phyloP scores from a whole-genome alignment of 257 asterid species.

The Ilex asprella region DNA sequence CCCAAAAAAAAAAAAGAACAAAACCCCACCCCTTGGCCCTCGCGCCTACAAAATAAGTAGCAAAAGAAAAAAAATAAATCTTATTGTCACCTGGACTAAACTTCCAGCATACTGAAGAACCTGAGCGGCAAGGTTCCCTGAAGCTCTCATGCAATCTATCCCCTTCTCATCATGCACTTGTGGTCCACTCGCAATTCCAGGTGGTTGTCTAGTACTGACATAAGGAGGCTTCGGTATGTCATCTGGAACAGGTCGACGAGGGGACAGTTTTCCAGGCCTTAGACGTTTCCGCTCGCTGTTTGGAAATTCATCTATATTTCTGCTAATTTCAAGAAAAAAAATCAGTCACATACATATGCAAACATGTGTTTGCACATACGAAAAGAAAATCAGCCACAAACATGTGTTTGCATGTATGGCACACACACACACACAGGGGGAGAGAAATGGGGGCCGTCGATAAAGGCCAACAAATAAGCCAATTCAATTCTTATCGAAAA shows the following conservation, averaged over 20 bases:
- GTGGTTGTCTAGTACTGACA: slow-evolving; percentile 63
- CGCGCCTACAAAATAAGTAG: background rate
- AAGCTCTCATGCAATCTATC: slow-evolving; percentile 88
- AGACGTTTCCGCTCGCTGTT: slow-evolving; percentile 48
- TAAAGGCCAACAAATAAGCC: background rate
- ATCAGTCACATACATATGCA: background rate
- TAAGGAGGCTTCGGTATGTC: slow-evolving; percentile 79
- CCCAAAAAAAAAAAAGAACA: too few species aligned
- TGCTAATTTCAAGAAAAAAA: slow-evolving; percentile 23
- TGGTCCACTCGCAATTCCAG: slow-evolving; percentile 62
- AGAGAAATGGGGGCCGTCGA: background rate
- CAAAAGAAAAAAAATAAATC: background rate
- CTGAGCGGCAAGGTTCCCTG: slow-evolving; percentile 92
- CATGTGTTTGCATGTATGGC: background rate
- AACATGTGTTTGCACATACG: background rate
- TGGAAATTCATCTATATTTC: slow-evolving; percentile 42
- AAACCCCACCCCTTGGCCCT: too few species aligned
- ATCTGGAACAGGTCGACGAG: slow-evolving; percentile 69
- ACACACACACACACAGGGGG: background rate
- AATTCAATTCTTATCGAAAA: background rate
- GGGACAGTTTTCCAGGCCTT: slow-evolving; percentile 82
- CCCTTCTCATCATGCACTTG: slow-evolving; percentile 84
- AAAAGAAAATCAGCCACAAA: slow-evolving; percentile 9
- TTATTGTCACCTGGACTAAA: slow-evolving; percentile 71
- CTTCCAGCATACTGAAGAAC: slow-evolving; percentile 96